Conservation (phyloP, 2,329 filamentous ascomycete species). For the Fusarium sororula region DNA sequence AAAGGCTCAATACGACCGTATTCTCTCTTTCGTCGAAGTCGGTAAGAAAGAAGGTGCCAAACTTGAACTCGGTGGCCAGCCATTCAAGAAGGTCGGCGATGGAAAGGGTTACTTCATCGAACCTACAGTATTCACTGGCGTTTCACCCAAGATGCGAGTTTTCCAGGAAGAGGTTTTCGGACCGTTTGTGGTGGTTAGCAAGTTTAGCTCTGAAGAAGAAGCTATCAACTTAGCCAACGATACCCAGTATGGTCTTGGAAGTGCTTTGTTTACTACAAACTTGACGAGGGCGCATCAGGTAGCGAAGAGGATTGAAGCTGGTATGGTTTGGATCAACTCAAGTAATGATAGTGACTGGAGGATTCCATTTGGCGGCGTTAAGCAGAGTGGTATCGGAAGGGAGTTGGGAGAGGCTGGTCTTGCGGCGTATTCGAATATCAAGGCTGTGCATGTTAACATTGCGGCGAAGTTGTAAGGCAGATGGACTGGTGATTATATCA, state of each 20-base stretch:
- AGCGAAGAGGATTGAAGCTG: constrained; percentile 67
- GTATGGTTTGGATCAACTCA: constrained; percentile 64
- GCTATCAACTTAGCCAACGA: constrained; percentile 57
- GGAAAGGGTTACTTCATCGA: constrained; percentile 58
- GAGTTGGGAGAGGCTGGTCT: constrained; percentile 58
- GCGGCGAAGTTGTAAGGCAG: constrained; percentile 31
- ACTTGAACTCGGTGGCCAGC: constrained; percentile 67
- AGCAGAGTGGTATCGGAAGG: constrained; percentile 59
- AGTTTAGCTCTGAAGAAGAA: constrained; percentile 55
- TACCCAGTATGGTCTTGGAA: constrained; percentile 68
- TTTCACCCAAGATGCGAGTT: constrained; percentile 53
- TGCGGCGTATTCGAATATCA: constrained; percentile 55
- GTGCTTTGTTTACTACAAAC: constrained; percentile 69
- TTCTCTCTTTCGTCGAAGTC: constrained; percentile 74
- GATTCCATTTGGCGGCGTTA: constrained; percentile 58
- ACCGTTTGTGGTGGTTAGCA: constrained; percentile 53
- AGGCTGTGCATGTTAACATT: constrained; percentile 57
- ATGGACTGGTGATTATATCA: fast-evolving
- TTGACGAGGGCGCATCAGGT: constrained; percentile 59
- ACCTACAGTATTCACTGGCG: constrained; percentile 56
- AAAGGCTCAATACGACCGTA: constrained; percentile 73
- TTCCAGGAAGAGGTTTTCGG: constrained; percentile 60
- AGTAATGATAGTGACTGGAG: constrained; percentile 56
- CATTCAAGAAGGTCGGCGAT: constrained; percentile 41
- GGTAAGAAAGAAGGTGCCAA: constrained; percentile 78